Conservation (phyloP, 495 filamentous ascomycete species). For the Lasiosphaeria hispida region DNA sequence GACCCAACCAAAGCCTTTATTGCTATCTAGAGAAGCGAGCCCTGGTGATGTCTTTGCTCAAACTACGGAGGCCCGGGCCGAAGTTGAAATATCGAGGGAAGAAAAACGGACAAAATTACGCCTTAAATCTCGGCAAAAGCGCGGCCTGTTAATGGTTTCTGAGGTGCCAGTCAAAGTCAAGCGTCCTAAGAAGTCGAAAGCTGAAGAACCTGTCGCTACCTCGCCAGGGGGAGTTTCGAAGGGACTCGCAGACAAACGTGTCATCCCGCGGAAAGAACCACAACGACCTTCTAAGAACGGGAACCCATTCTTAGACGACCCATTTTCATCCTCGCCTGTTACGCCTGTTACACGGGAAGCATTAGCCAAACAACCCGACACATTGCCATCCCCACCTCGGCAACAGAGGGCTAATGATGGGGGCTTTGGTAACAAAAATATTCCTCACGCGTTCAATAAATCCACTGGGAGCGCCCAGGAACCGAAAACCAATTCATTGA, state of each 20-base stretch:
- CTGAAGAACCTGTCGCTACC: neutral
- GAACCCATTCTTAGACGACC: neutral
- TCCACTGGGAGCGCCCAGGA: neutral
- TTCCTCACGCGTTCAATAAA: neutral
- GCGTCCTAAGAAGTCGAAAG: slow-evolving; percentile 5
- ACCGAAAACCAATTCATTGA: neutral
- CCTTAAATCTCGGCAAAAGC: slow-evolving; percentile 41
- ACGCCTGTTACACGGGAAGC: neutral
- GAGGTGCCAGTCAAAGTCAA: slow-evolving; percentile 23
- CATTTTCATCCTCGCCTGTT: slow-evolving; percentile 5
- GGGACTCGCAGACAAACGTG: neutral
- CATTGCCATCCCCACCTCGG: neutral
- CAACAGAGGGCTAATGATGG: neutral
- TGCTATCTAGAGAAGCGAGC: neutral
- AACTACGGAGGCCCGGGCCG: neutral
- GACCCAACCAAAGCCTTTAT: too few species aligned
- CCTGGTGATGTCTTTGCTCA: neutral
- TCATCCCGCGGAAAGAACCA: too few species aligned
- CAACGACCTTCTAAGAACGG: neutral
- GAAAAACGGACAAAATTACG: slow-evolving; percentile 40
- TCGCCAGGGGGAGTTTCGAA: too few species aligned
- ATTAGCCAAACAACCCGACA: neutral
- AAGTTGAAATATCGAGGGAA: slow-evolving; percentile 5
- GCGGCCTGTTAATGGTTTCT: slow-evolving; percentile 38
- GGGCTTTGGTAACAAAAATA: too few species aligned